Base-by-base conservation (phyloP, 2,329 filamentous ascomycete species). In the Botrytis galanthina region DNA sequence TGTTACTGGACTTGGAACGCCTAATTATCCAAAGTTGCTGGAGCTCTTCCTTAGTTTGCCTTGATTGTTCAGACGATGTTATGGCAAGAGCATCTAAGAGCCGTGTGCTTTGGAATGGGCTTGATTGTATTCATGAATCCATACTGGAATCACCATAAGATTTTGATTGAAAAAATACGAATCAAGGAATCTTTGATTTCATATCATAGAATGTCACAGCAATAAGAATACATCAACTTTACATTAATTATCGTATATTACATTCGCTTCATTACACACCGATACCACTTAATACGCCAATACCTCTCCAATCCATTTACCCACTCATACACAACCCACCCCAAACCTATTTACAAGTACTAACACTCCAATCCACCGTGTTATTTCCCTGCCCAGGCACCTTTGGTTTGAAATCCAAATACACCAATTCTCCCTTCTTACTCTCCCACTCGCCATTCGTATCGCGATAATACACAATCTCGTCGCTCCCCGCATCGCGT, bases 321-420 rank as follows among this genome's bases (percentile, higher is more conserved):
- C 18, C 46, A 32, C 5, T 29, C 46, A 48, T 26, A 10, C 32
- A 20, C 5, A 37, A 4, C 54, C 48, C 37, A 5, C 16, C 61
- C 35, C 14, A 29, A 22, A 12, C 54, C 59, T 81, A 79, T 70
- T 78, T 78, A 72, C 82, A 83, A 35, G 81, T 82, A 62, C 75
- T 81, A 42, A 85, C 83, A 74, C 81, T 79, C 73, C 85, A 85
- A 64, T 83, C 80, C 12, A 86, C 84, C 2, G 84, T 85, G 74
- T 83, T 79, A 62, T 85, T 85, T 4, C 84, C 84, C 4, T 82
- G 83, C 60, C 80, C 81, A 72, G 81, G 82, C 4, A 86, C 75
- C 81, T 85, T 86, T 26, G 84, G 84, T 75, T 84, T 84, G 75
- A 85, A 85, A 74, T 85, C 84, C 57, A 85, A 73, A 46, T 85